phyloP scores from a whole-genome alignment of 2,329 filamentous ascomycete species.

The Fusarium pseudograminearum region DNA sequence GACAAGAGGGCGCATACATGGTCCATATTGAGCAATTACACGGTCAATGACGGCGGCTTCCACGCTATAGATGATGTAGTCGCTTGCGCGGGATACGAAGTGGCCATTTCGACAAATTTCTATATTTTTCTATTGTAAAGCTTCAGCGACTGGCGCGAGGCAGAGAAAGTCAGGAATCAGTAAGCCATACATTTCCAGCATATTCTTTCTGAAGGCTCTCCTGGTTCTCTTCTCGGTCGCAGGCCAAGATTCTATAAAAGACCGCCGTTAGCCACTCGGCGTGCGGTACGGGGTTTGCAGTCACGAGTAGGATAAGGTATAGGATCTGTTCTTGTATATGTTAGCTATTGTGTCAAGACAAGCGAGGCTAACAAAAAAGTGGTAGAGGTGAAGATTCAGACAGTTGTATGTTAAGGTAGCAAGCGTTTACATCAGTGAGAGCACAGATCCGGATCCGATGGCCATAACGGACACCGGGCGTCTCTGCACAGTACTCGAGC shows the following conservation, averaged over 20 bases:
- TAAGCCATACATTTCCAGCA: slow-evolving; percentile 79
- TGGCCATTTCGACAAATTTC: slow-evolving; percentile 94
- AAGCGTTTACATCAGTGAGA: slow-evolving; percentile 99
- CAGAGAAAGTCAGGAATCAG: slow-evolving; percentile 40
- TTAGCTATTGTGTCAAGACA: slow-evolving; percentile 39
- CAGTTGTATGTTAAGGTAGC: slow-evolving; percentile 86
- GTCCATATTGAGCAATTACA: slow-evolving; percentile 89
- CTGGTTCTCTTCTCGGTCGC: slow-evolving; percentile 91
- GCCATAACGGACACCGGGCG: slow-evolving; percentile 81
- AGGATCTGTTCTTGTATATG: slow-evolving; percentile 39
- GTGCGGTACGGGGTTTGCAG: slow-evolving; percentile 23
- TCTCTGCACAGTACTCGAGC: slow-evolving; percentile 91
- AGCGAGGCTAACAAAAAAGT: slow-evolving; percentile 22
- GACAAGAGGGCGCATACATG: slow-evolving; percentile 71
- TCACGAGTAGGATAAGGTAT: slow-evolving; percentile 2
- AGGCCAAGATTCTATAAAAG: slow-evolving; percentile 83
- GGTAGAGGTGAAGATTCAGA: slow-evolving; percentile 72
- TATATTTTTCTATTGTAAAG: slow-evolving; percentile 73
- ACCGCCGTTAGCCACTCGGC: slow-evolving; percentile 49
- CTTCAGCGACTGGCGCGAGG: slow-evolving; percentile 61
- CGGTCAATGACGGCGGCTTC: slow-evolving; percentile 90
- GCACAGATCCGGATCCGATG: slow-evolving; percentile 67
- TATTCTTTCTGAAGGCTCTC: slow-evolving; percentile 85
- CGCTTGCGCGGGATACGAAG: slow-evolving; percentile 93
- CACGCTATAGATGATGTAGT: slow-evolving; percentile 99